Evolutionary conservation across 768 basidiomycete species (phyloP).

Genomic region (Tricholoma sp.): DNA sequence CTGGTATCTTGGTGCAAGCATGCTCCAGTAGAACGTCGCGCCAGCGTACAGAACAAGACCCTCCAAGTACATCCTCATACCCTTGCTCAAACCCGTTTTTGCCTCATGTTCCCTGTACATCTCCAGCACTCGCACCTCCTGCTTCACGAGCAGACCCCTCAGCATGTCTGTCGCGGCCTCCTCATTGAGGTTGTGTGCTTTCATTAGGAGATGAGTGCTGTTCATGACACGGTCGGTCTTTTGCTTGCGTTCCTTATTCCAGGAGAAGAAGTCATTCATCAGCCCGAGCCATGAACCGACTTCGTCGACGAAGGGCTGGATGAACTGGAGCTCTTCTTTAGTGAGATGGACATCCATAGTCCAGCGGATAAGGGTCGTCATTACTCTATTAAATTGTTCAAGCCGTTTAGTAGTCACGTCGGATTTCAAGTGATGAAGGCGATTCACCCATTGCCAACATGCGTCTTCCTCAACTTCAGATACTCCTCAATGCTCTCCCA

Average conservation of each 20-base stretch:
- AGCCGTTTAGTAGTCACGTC: too few species aligned
- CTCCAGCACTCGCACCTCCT: slow-evolving; percentile 13
- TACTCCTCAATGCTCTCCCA: slow-evolving; percentile 12
- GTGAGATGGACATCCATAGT: slow-evolving; percentile 12
- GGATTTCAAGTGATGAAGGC: too few species aligned
- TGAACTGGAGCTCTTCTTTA: slow-evolving; percentile 2
- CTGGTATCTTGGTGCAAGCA: slow-evolving; percentile 16
- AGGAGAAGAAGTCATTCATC: slow-evolving; percentile 22
- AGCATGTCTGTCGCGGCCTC: slow-evolving; percentile 8
- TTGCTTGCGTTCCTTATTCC: slow-evolving; percentile 18
- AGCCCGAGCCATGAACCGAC: slow-evolving; percentile 14
- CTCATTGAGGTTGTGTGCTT: slow-evolving; percentile 13
- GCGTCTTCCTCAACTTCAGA: slow-evolving; percentile 13
- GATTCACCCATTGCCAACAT: slow-evolving; percentile 17
- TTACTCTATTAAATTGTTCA: too few species aligned
- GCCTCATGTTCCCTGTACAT: slow-evolving; percentile 8
- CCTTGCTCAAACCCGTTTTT: neutral
- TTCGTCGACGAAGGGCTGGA: slow-evolving; percentile 11
- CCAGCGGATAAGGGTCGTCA: slow-evolving; percentile 11
- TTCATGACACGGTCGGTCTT: slow-evolving; percentile 16
- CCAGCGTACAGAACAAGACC: slow-evolving; percentile 16
- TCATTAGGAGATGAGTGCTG: slow-evolving; percentile 16
- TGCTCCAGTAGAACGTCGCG: slow-evolving; percentile 20
- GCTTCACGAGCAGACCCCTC: slow-evolving; percentile 16
- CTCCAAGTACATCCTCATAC: slow-evolving; percentile 14